Evolutionary conservation across 208 protist species (phyloP).

Genomic region (Leptomonas pyrrhocoris): DNA sequence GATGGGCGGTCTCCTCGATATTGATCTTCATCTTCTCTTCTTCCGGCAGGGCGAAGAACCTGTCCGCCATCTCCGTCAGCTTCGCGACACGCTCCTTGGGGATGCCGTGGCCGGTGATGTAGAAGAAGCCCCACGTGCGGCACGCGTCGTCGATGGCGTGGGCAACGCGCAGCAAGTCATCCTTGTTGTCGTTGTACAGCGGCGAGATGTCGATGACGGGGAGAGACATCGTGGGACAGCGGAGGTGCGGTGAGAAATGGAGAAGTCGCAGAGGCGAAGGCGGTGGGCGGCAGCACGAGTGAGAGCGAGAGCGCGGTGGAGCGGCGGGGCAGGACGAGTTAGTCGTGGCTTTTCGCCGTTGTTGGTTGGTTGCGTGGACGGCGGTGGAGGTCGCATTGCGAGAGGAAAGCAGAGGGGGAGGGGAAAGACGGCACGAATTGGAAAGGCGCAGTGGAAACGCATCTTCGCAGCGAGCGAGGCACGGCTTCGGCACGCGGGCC

Average conservation of each 20-base stretch:
- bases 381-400: too few relatives aligned
- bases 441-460: too few relatives aligned
- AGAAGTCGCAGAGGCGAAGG: too few relatives aligned
- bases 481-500: too few relatives aligned
- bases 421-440: too few relatives aligned
- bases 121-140: constrained; percentile 84
- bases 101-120: constrained; percentile 76
- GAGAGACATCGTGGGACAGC: constrained; percentile 33
- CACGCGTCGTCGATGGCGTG: constrained; percentile 71
- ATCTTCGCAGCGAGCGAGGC: too few relatives aligned
- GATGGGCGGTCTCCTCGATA: constrained; percentile 52
- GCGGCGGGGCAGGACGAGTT: too few relatives aligned
- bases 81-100: constrained; percentile 38
- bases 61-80: constrained; percentile 53
- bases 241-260: neutral
- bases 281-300: too few relatives aligned
- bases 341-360: too few relatives aligned
- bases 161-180: constrained; percentile 43
- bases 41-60: constrained; percentile 60
- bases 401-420: too few relatives aligned
- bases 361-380: too few relatives aligned
- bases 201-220: constrained; percentile 77
- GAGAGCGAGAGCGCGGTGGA: too few relatives aligned
- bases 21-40: constrained; percentile 81
- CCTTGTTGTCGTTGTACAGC: constrained; percentile 51